Percentiles rank a stretch among this genome's conserved stretches.
These are phyloP conservation scores for Verticillium isaacii DNA, from an alignment of 2,329 filamentous ascomycete species.

Conservation along the genomic window DNA sequence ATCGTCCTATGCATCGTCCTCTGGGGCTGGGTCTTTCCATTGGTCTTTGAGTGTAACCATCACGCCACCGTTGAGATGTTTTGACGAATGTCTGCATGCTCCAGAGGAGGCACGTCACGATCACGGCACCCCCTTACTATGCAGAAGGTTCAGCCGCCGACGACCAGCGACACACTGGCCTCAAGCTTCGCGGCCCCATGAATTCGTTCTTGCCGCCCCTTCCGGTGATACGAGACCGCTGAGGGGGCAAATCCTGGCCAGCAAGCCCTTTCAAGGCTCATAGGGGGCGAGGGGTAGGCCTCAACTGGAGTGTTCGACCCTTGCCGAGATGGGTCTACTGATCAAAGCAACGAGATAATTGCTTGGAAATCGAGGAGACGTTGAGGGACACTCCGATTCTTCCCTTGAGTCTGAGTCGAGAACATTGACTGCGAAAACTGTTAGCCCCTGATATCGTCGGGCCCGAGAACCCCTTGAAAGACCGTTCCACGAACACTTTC, in stretches of 20 bases:
- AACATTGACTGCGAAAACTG: not conserved
- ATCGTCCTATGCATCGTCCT: not conserved
- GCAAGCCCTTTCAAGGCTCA: not conserved
- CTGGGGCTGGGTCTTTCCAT: not conserved
- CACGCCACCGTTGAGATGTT: not conserved
- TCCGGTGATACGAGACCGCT: not conserved
- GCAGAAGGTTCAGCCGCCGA: not conserved
- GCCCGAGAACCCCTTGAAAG: not conserved
- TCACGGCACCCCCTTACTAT: not conserved
- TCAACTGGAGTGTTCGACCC: not conserved
- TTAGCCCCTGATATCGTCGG: not conserved
- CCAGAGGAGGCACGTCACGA: not conserved
- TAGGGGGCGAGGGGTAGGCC: not conserved
- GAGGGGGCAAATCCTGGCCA: not conserved
- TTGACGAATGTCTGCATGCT: not conserved
- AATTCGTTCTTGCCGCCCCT: not conserved
- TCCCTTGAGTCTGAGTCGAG: not conserved
- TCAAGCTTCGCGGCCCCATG: not conserved
- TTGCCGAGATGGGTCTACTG: not conserved
- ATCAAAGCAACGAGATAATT: not conserved
- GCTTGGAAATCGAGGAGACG: not conserved
- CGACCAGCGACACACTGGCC: not conserved
- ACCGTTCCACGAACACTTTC: not conserved
- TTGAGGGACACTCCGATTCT: not conserved
- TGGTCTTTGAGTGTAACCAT: not conserved